phyloP scores from a whole-genome alignment of 768 basidiomycete genomes.

The Pholiota microspora region DNA sequence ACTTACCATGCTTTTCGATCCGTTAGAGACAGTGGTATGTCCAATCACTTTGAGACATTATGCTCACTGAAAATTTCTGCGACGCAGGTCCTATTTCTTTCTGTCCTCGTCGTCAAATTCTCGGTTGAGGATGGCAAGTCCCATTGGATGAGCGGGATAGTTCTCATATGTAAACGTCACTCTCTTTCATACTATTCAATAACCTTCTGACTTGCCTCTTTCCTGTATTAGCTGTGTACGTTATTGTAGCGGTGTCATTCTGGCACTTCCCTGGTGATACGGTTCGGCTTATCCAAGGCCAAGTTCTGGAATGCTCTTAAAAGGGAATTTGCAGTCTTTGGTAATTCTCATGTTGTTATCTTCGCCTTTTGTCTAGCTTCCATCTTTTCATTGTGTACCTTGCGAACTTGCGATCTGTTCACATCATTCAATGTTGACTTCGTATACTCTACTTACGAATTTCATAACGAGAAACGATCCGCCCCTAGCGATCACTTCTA shows the following conservation, averaged over 20 bases:
- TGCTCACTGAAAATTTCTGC: neutral
- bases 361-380: no score
- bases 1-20: slow-evolving; percentile 37
- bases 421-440: no score
- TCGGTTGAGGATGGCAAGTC: slow-evolving; percentile 46
- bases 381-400: no score
- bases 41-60: neutral
- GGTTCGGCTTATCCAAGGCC: slow-evolving; percentile 30
- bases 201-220: neutral
- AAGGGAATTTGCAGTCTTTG: neutral
- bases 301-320: slow-evolving; percentile 26
- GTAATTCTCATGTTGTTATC: no score
- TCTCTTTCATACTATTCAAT: neutral
- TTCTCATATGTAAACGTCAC: slow-evolving; percentile 31
- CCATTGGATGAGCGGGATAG: slow-evolving; percentile 45
- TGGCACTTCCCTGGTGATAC: slow-evolving; percentile 38
- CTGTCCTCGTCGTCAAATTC: slow-evolving; percentile 41
- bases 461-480: neutral
- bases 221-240: slow-evolving; percentile 28
- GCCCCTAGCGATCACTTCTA: neutral
- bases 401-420: no score
- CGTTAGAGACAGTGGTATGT: slow-evolving; percentile 36
- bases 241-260: slow-evolving; percentile 35
- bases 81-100: slow-evolving; percentile 33
- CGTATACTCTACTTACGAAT: no score